These are phyloP conservation scores for Trichoderma simmonsii DNA, from an alignment of 2,329 filamentous ascomycete species.

Conservation along the genomic window DNA sequence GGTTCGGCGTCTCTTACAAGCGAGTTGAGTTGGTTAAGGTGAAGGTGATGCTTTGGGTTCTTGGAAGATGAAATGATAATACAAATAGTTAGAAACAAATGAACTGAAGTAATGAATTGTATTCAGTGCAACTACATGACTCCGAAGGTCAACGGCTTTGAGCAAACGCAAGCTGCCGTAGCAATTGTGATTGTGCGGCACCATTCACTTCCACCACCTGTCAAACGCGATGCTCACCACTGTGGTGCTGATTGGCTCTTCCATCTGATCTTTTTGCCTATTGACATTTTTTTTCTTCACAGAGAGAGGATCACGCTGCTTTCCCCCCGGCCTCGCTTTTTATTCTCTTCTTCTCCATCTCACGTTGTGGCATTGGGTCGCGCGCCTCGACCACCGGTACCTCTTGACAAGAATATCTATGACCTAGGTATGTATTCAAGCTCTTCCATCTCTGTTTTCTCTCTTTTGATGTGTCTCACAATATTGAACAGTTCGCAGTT, in stretches of 20 bases:
- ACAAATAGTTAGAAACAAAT: background rate
- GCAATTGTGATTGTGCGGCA: background rate
- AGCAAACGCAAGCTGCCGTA: background rate
- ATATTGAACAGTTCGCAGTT: background rate
- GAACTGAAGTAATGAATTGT: background rate
- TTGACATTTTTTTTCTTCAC: background rate
- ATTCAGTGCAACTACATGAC: background rate
- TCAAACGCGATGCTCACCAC: background rate
- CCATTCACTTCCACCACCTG: background rate
- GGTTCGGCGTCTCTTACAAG: conserved; percentile 12
- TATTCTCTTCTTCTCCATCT: background rate
- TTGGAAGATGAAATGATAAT: background rate
- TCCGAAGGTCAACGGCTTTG: background rate
- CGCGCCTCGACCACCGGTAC: too few species aligned
- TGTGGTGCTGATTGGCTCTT: background rate
- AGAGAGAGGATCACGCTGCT: background rate
- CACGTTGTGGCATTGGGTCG: background rate
- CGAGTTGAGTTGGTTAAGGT: background rate
- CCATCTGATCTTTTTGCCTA: background rate
- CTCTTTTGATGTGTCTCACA: background rate
- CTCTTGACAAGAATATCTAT: background rate
- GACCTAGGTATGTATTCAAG: background rate
- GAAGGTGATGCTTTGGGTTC: background rate
- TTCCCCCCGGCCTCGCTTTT: background rate
- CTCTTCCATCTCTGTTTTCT: background rate